A percentile compares a stretch with the other conserved stretches of the same genome.
phyloP scores from a whole-genome alignment of 208 protist species.

The Trypanosoma scelopori region DNA sequence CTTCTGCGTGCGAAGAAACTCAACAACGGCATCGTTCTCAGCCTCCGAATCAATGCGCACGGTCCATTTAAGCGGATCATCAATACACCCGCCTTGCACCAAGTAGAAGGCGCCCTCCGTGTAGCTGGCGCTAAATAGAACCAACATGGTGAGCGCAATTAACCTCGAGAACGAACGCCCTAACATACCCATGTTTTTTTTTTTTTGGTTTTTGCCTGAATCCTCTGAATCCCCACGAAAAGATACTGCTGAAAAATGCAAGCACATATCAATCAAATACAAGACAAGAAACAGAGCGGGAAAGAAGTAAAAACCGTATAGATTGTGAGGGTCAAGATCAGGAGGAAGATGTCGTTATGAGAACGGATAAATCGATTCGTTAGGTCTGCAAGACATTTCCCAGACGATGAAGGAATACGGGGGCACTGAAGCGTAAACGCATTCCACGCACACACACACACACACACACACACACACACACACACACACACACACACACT shows the following conservation, averaged over 20 bases:
- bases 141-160: slow-evolving; percentile 2
- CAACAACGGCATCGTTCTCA: slow-evolving; percentile 39
- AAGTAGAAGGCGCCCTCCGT: slow-evolving; percentile 14
- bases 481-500: too few species aligned
- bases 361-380: neutral
- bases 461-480: too few species aligned
- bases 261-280: neutral
- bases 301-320: slow-evolving; percentile 5
- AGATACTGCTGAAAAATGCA: neutral
- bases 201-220: neutral
- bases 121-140: slow-evolving; percentile 5
- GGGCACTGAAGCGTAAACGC: neutral
- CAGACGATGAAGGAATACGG: neutral
- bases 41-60: slow-evolving; percentile 24
- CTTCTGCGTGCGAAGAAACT: slow-evolving; percentile 30
- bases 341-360: neutral
- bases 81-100: slow-evolving; percentile 17
- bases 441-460: too few species aligned
- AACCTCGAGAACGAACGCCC: neutral
- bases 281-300: neutral
- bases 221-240: neutral
- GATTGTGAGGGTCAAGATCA: neutral
- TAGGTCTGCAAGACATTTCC: neutral
- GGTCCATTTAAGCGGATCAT: slow-evolving; percentile 18
- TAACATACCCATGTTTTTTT: slow-evolving; percentile 1